A percentile compares a stretch with the other conserved stretches of the same genome.
Conservation (phyloP, 1,284 basidiomycete species). For the Trichosporon sp. region DNA sequence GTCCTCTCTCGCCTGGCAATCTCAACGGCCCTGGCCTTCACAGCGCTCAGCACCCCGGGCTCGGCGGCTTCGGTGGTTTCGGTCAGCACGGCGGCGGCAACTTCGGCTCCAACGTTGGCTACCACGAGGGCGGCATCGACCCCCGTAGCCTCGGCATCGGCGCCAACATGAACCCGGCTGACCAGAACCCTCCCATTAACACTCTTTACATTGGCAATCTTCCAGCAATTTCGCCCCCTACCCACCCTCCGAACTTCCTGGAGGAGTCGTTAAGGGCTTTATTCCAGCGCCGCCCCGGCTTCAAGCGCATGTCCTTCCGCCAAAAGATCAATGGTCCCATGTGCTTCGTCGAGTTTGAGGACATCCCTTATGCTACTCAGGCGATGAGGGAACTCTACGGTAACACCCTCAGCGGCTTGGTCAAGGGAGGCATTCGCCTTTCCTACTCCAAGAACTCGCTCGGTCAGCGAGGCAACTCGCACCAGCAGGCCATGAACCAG, state of each 20-base stretch:
- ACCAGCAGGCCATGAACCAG: slow-evolving; percentile 31
- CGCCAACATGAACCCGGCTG: slow-evolving; percentile 57
- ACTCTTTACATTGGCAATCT: slow-evolving; percentile 92
- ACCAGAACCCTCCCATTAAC: slow-evolving; percentile 80
- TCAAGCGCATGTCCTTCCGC: slow-evolving; percentile 84
- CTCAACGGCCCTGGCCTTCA: background rate
- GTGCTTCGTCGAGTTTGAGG: slow-evolving; percentile 97
- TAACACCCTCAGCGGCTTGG: slow-evolving; percentile 78
- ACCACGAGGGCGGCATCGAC: slow-evolving; percentile 11
- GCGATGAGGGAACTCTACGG: slow-evolving; percentile 86
- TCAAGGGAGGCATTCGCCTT: slow-evolving; percentile 90
- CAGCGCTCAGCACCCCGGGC: slow-evolving; percentile 7
- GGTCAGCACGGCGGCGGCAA: slow-evolving; percentile 9
- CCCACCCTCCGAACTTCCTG: slow-evolving; percentile 66
- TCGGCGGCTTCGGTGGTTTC: slow-evolving; percentile 8
- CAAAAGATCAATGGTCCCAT: slow-evolving; percentile 95
- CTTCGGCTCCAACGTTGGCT: slow-evolving; percentile 10
- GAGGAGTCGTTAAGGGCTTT: slow-evolving; percentile 77
- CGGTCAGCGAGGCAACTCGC: slow-evolving; percentile 52
- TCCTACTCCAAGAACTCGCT: slow-evolving; percentile 95
- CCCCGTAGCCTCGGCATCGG: slow-evolving; percentile 19
- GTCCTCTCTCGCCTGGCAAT: background rate
- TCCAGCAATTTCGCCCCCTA: slow-evolving; percentile 62
- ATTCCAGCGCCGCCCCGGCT: slow-evolving; percentile 74
- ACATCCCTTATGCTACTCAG: slow-evolving; percentile 73